Base-by-base conservation (phyloP, 148 eudicot genomes). In the Chenopodium suecicum region DNA sequence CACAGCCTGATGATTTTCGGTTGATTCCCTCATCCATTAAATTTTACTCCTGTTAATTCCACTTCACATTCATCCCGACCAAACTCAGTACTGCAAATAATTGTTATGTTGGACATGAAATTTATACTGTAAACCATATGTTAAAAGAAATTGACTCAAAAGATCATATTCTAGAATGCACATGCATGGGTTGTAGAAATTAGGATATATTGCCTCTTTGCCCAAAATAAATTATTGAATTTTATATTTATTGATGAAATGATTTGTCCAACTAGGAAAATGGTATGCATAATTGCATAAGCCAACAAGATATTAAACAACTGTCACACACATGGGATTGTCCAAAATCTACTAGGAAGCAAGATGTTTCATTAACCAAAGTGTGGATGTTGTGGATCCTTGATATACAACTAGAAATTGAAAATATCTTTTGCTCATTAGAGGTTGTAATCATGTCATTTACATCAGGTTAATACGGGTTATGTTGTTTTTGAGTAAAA, bases 271-370 rank as follows among this genome's bases (percentile, higher is more conserved):
- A 62, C 66, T 27, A 67, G 7, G 70, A 25, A 29, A 27, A 29
- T 13, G 14, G 41, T 29, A 66, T 23, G 69, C 32, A 27, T 63
- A 20, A 60, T 17, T 60, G 22, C n/a, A 29, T 32, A 25, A 66
- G 0, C 50, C 62, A 19, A 27, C 13, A 14, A 1, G 48, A 66
- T 25, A 64, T 10, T 22, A 66, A 65, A 78, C 72, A 78, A 78
- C 80, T 78, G 73, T 46, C 72, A 27, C 12, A 65, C 80, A 78
- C 80, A 78, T 78, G 79, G 50, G 41, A 46, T 65, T 34, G 80
- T 78, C 80, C 80, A 78, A 60, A 62, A 60, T 76, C 29, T 37
- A 60, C 32, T 25, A 58, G 44, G 23, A 62, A 32, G 37, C 37
- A 34, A 34, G 16, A 31, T 29, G 70, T 67, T 67, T 31, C 1